Evolutionary conservation across 257 asterid species (phyloP).

Genomic region (Hygrophila difformis): DNA sequence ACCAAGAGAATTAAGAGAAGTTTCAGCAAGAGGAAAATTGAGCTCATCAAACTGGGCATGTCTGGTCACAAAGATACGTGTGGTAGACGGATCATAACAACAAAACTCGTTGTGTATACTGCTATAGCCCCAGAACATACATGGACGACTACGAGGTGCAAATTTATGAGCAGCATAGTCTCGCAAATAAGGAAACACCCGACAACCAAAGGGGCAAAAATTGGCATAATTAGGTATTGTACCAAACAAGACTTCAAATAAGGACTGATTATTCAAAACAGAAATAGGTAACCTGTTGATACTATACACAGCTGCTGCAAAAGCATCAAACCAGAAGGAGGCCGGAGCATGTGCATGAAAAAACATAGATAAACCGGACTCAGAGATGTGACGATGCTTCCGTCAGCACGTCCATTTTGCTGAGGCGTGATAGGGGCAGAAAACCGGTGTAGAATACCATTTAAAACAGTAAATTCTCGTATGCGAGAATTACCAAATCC

Average conservation of each 20-base stretch:
- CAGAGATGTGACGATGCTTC: background rate
- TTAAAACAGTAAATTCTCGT: no score
- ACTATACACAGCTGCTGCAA: background rate
- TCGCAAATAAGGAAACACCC: background rate
- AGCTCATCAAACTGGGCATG: slow-evolving; percentile 1
- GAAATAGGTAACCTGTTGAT: background rate
- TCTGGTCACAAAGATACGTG: background rate
- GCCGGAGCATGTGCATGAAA: background rate
- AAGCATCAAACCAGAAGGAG: slow-evolving; percentile 1
- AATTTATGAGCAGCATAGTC: slow-evolving; percentile 2
- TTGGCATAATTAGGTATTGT: background rate
- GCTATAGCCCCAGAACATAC: background rate
- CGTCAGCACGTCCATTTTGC: background rate
- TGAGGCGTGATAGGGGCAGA: background rate
- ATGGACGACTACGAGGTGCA: background rate
- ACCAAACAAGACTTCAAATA: background rate
- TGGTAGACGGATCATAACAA: background rate
- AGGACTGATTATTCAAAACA: background rate
- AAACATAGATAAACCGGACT: background rate
- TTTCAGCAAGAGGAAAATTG: no score
- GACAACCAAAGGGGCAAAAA: background rate
- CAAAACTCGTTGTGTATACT: background rate
- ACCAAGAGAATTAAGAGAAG: no score
- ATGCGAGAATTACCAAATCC: background rate
- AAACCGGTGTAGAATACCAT: slow-evolving; percentile 1